A percentile compares a stretch with the other conserved stretches of the same genome.
These are phyloP conservation scores for Lycium barbarum DNA, from an alignment of 257 asterid genomes.

Conservation along the genomic window DNA sequence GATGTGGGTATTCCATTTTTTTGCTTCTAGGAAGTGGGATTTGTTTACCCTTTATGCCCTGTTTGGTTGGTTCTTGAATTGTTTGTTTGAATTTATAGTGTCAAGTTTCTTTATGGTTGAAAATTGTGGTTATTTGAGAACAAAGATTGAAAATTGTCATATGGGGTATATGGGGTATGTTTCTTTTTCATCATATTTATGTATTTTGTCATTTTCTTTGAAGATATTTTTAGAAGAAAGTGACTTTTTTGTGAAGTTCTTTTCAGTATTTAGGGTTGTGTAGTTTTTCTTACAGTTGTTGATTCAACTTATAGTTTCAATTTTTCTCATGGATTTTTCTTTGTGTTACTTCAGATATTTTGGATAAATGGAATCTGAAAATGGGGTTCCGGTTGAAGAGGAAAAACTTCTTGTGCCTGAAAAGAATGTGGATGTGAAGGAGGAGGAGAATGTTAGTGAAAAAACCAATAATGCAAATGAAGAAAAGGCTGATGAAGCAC, in stretches of 20 bases:
- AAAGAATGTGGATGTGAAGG: constrained; percentile 34
- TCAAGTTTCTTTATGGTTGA: constrained; percentile 1
- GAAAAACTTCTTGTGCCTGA: constrained; percentile 41
- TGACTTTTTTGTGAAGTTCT: neutral
- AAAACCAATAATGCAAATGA: constrained; percentile 44
- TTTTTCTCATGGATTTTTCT: constrained; percentile 20
- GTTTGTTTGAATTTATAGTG: neutral
- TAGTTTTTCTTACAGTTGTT: neutral
- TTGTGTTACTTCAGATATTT: constrained; percentile 27
- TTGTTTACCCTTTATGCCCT: neutral
- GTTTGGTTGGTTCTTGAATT: neutral
- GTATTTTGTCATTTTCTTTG: constrained; percentile 26
- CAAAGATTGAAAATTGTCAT: neutral
- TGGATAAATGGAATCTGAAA: constrained; percentile 60
- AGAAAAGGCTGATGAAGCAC: constrained; percentile 38
- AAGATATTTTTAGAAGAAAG: constrained; percentile 29
- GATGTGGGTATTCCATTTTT: neutral
- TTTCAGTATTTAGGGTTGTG: neutral
- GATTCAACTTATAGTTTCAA: neutral
- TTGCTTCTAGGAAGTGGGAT: neutral
- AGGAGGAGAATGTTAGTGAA: constrained; percentile 40
- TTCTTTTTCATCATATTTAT: neutral
- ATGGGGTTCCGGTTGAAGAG: constrained; percentile 58
- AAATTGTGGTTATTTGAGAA: neutral
- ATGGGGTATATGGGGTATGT: neutral